Conservation (phyloP, 352 stramenopile genomes). For the Globisporangium splendens region DNA sequence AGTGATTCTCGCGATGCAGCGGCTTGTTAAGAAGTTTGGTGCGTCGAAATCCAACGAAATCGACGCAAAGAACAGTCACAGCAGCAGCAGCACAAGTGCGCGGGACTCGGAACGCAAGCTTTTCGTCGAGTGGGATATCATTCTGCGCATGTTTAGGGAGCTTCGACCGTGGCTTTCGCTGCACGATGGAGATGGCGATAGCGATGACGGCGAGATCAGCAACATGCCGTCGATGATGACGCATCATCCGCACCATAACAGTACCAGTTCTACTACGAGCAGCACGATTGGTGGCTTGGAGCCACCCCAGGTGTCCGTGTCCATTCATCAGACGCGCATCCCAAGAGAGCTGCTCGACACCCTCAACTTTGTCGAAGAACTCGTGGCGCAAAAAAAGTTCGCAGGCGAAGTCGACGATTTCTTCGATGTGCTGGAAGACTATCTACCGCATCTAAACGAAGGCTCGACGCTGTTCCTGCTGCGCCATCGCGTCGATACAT, state of each 20-base stretch:
- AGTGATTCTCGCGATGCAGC: conserved; percentile 82
- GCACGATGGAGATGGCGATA: conserved; percentile 30
- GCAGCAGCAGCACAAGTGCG: not conserved
- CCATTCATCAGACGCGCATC: conserved; percentile 71
- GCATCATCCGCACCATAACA: conserved; percentile 8
- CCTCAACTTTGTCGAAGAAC: conserved; percentile 65
- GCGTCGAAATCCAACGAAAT: conserved; percentile 14
- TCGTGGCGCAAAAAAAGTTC: conserved; percentile 58
- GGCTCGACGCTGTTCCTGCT: conserved; percentile 58
- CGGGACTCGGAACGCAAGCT: conserved; percentile 27
- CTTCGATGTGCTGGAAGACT: conserved; percentile 69
- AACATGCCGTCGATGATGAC: conserved; percentile 23
- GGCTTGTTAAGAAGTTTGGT: conserved; percentile 87
- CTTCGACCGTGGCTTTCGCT: conserved; percentile 70
- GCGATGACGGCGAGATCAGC: conserved; percentile 14
- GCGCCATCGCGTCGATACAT: conserved; percentile 48
- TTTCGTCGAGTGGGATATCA: conserved; percentile 83
- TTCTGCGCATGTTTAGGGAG: conserved; percentile 67
- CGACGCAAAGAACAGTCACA: conserved; percentile 7
- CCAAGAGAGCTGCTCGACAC: conserved; percentile 78
- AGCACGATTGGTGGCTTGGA: not conserved
- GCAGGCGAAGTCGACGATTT: conserved; percentile 69
- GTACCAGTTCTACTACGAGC: not conserved
- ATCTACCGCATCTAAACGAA: conserved; percentile 63
- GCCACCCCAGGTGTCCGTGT: conserved; percentile 27